Conservation (phyloP, 176 grass and related monocot genomes). For the Olyra latifolia region DNA sequence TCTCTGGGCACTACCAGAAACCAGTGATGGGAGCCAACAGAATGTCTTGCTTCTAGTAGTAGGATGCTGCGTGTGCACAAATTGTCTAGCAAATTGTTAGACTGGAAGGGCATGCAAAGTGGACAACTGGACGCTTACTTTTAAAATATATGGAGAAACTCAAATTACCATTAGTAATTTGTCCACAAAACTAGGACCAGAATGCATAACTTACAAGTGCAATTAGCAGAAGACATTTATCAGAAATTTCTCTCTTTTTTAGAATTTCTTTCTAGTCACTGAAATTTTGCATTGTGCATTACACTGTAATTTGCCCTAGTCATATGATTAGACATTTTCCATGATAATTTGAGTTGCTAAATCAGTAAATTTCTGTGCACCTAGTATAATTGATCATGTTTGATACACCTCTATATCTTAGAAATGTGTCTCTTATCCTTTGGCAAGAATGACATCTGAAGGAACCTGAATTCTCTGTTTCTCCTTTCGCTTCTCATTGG, state of each 20-base stretch:
- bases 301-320: neutral
- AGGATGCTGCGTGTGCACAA: neutral
- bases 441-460: neutral
- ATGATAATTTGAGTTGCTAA: neutral
- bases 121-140: neutral
- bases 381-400: conserved; percentile 12
- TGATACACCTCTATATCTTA: neutral
- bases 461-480: neutral
- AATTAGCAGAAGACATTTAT: neutral
- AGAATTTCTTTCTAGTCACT: neutral
- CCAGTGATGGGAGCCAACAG: neutral
- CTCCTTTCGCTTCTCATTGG: conserved; percentile 23
- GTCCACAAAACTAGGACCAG: neutral
- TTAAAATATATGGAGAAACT: neutral
- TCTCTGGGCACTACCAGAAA: neutral
- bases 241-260: neutral
- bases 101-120: neutral
- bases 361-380: neutral
- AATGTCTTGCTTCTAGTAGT: neutral
- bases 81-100: neutral
- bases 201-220: neutral
- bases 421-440: neutral
- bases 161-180: conserved; percentile 1
- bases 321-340: neutral
- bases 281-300: neutral